These are phyloP conservation scores for Psophocarpus tetragonolobus DNA, from an alignment of 306 rosid species.

Conservation along the genomic window DNA sequence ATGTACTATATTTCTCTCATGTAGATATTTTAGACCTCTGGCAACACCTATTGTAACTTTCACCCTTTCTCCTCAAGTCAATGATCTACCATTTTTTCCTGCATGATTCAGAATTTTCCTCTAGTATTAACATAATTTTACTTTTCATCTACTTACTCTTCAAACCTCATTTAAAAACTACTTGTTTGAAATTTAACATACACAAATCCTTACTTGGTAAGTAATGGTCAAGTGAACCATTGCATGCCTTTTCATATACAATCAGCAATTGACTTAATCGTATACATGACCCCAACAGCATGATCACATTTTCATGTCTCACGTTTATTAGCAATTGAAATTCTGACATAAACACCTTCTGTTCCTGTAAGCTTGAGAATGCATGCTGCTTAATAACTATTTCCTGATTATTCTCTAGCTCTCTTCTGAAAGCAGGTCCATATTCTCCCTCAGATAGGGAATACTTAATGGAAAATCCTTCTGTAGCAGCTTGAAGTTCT, in stretches of 20 bases:
- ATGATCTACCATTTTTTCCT: constrained; percentile 47
- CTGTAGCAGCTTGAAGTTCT: constrained; percentile 65
- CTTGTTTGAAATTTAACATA: not conserved
- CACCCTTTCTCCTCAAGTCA: constrained; percentile 75
- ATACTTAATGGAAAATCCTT: constrained; percentile 54
- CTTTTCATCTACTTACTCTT: not conserved
- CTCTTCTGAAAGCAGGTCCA: constrained; percentile 64
- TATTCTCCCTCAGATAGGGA: constrained; percentile 54
- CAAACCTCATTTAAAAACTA: not conserved
- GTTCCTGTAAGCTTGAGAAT: constrained; percentile 56
- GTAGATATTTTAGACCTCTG: constrained; percentile 69
- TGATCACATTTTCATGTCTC: constrained; percentile 72
- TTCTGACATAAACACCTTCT: constrained; percentile 57
- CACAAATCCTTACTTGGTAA: constrained; percentile 57
- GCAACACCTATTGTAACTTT: constrained; percentile 72
- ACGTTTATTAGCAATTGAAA: constrained; percentile 56
- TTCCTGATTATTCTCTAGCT: constrained; percentile 45
- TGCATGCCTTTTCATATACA: constrained; percentile 73
- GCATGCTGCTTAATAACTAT: constrained; percentile 71
- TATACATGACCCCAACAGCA: constrained; percentile 70
- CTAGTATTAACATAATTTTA: not conserved
- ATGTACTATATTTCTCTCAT: constrained; percentile 66
- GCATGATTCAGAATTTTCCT: constrained; percentile 33
- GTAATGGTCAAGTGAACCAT: constrained; percentile 69
- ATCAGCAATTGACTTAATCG: constrained; percentile 53